Percentiles rank a stretch among this genome's conserved stretches.
These are phyloP conservation scores for Yamadazyma blattariae DNA, from an alignment of 1,139 yeast genomes.

Conservation along the genomic window DNA sequence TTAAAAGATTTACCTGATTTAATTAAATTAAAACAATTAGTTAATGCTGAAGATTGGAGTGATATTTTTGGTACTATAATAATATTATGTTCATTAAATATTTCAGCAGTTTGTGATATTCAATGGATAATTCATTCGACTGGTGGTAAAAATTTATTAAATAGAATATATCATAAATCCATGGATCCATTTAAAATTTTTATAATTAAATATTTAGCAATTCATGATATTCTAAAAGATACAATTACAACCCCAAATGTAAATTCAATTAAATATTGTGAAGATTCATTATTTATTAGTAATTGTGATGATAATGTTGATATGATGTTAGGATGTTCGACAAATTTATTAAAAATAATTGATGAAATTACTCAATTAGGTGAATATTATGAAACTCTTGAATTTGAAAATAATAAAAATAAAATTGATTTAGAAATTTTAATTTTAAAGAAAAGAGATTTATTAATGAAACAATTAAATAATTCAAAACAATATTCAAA, in stretches of 20 bases:
- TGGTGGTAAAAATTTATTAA: constrained; percentile 30
- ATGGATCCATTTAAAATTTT: constrained; percentile 21
- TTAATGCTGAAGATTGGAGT: constrained; percentile 28
- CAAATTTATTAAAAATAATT: constrained; percentile 28
- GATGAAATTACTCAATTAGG: constrained; percentile 34
- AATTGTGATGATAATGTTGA: constrained; percentile 31
- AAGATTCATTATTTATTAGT: constrained; percentile 22
- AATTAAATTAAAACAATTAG: constrained; percentile 19
- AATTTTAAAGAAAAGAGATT: constrained; percentile 8
- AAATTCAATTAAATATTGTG: constrained; percentile 2
- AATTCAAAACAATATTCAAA: constrained; percentile 6
- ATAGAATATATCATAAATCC: not conserved
- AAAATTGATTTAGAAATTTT: constrained; percentile 5
- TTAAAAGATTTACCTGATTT: constrained; percentile 23
- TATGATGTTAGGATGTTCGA: constrained; percentile 35
- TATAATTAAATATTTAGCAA: constrained; percentile 31
- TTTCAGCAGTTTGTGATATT: constrained; percentile 33
- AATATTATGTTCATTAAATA: constrained; percentile 36
- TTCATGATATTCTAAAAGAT: constrained; percentile 41
- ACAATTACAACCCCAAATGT: constrained; percentile 19
- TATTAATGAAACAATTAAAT: constrained; percentile 8
- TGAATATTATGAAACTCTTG: constrained; percentile 28
- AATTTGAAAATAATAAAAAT: constrained; percentile 10
- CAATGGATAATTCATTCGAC: constrained; percentile 34
- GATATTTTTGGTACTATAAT: constrained; percentile 34